Evolutionary conservation across 2,329 filamentous ascomycete genomes (phyloP), one percentile per base, ranked within the genome.

Genomic region (Blumeria hordei): DNA sequence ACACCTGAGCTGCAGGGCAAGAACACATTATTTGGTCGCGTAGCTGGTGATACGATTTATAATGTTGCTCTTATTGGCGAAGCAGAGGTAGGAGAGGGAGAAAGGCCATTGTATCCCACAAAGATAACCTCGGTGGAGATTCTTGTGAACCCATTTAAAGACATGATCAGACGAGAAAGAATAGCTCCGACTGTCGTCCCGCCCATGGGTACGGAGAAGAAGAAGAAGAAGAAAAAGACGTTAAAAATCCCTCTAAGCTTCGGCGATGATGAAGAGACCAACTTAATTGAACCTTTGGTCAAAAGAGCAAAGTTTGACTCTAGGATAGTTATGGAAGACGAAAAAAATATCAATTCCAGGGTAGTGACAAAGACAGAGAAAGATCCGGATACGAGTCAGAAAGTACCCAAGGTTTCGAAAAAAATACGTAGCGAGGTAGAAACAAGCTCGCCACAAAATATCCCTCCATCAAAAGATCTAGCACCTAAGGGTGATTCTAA

Each of bases 51-150:
- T 60, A 95, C 90, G 14, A 92, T 98, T 55, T 98, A 93, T 70
- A 96, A 95, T 67, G 68, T 98, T 64, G 81, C 88, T 64, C 93
- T 88, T 69, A 94, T 96, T 74, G 88, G 84, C 18, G 88, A 96
- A 65, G 78, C 78, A 0, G 92, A 96, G 64, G 71, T 93, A 16
- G 82, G 86, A 54, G 81, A 86, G 55, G 82, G 80, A 14, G 90
- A 96, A 59, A 75, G 87, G 58, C 90, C 90, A 1, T 69, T 93
- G 52, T 98, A 94, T 66, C 83, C 90, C 0, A 78, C 87, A 37
- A 88, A 81, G 67, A 81, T 98, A 57, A 80, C 78, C 3, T 71
- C 74, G 18, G 71, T 84, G 33, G 85, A 92, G 66, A 78, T 93
- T 18, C 66, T 92, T 59, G 77, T 88, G 51, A 92, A 92, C 63